Base-by-base conservation (phyloP, 176 grass and related monocot genomes). In the Melocanna baccifera region DNA sequence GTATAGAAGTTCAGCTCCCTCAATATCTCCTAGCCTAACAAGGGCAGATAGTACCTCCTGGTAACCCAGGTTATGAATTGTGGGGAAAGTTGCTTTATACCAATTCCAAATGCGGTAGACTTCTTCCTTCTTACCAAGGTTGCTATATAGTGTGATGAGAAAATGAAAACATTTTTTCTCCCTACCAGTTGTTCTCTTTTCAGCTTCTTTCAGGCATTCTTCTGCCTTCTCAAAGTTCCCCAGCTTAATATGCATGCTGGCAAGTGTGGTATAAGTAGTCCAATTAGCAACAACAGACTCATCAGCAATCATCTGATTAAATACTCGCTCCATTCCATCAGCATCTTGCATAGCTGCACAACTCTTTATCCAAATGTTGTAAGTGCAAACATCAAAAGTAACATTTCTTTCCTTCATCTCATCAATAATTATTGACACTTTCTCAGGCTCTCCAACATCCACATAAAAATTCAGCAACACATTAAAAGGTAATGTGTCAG, bases 301-400 rank as follows among this genome's bases (percentile, higher is more conserved):
- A 73, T 98, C 89, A 28, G 76, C 88, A 88, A 83, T 79, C 93
- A 98, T 93, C 50, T 87, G 68, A 75, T 72, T 79, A 73, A 92
- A 83, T 53, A 95, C 87, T 73, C 36, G 57, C 43, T 93, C 93
- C 89, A 98, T 93, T 80, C 48, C 88, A 52, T 90, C 83, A 63
- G 76, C 71, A 89, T 95, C 91, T 89, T 87, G 71, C 80, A 85
- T 93, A 68, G 89, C 91, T 25, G 96, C 92, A 72, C 89, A 91
- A 79, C 85, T 87, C 58, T 86, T 92, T 88, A 98, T 93, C 91
- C 89, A 98, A 75, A 98, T 95, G 77, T 98, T 98, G 81, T 95
- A 93, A 40, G 89, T 89, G 78, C 90, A 98, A 29, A 90, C 78
- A 78, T 98, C 96, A 63, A 90, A 90, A 56, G 56, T 18, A 50